Conservation (phyloP, 441 rosid genomes). For the Capsella rubella region DNA sequence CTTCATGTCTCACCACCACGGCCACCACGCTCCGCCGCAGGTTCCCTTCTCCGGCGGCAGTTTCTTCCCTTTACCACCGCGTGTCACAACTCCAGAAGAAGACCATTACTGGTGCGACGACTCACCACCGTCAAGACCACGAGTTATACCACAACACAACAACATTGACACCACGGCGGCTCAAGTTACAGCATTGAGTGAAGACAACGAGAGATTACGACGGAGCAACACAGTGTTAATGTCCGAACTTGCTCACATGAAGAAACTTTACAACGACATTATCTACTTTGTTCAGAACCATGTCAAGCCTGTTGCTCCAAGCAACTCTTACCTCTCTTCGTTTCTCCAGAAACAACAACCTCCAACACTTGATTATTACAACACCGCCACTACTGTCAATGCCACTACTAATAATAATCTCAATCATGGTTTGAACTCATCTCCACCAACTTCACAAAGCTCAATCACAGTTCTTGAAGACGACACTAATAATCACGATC, state of each 20-base stretch:
- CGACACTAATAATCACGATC: slow-evolving; percentile 28
- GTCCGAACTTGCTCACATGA: slow-evolving; percentile 90
- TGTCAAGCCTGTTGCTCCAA: slow-evolving; percentile 84
- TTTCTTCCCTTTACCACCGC: slow-evolving; percentile 62
- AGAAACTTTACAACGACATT: slow-evolving; percentile 91
- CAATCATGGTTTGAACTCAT: slow-evolving; percentile 57
- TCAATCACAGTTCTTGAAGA: slow-evolving; percentile 71
- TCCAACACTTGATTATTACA: slow-evolving; percentile 38
- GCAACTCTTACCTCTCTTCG: slow-evolving; percentile 61
- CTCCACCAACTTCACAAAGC: slow-evolving; percentile 64
- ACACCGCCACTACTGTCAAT: slow-evolving; percentile 41
- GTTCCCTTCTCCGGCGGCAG: slow-evolving; percentile 48
- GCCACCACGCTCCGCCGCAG: slow-evolving; percentile 46
- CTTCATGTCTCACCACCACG: slow-evolving; percentile 49
- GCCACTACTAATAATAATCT: slow-evolving; percentile 34
- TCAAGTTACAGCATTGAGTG: slow-evolving; percentile 64
- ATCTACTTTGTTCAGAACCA: slow-evolving; percentile 93
- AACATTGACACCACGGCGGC: slow-evolving; percentile 10
- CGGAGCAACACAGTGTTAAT: slow-evolving; percentile 77
- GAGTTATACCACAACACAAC: background rate
- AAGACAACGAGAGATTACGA: slow-evolving; percentile 85
- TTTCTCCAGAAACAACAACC: slow-evolving; percentile 48
- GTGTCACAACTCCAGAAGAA: slow-evolving; percentile 71
- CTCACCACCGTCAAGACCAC: slow-evolving; percentile 51
- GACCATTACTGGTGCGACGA: slow-evolving; percentile 76